Evolutionary conservation across 345 rosid genomes (phyloP), one percentile per base, ranked within the genome.

Genomic region (Citrus hindsii): DNA sequence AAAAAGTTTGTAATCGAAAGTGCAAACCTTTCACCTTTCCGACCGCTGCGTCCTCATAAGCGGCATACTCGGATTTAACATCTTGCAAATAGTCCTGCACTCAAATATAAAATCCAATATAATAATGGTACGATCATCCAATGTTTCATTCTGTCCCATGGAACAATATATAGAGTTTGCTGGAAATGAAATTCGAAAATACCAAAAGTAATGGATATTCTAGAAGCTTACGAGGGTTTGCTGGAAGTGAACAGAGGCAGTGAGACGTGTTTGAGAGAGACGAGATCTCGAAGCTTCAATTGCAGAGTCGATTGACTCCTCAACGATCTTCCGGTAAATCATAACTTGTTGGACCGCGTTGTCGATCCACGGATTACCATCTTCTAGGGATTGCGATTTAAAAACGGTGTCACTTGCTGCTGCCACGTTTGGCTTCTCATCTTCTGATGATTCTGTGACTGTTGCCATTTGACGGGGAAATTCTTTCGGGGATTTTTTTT

Each of bases 311-410:
- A 88, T 24, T 24, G 87, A 83, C 76, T 88, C 88, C 22, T 81
- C 35, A 42, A 88, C 74, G 51, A 84, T 86, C 70, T 85, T 90
- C 79, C 85, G 90, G 86, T 90, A 90, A 32, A 87, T 79, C 55
- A 86, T 80, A 69, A 89, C 91, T 72, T 92, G 95, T 67, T 86
- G 87, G 82, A 89, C 69, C 22, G 94, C 90, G 78, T 87, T 82
- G 28, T 90, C 97, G 75, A 90, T 86, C 99, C 97, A 96, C 33
- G 91, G 90, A 55, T 87, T 73, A 5, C 82, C 86, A 79, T 86
- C 83, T 72, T 87, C 90, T 14, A 84, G 80, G 76, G 86, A 24
- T 77, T 85, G 86, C 77, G 90, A 80, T 56, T 68, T 69, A 6
- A 71, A 74, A 74, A 85, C 61, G 59, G 79, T 19, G 21, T 75